Evolutionary conservation across 495 filamentous ascomycete species (phyloP).

Genomic region (Daldinia grandis): DNA sequence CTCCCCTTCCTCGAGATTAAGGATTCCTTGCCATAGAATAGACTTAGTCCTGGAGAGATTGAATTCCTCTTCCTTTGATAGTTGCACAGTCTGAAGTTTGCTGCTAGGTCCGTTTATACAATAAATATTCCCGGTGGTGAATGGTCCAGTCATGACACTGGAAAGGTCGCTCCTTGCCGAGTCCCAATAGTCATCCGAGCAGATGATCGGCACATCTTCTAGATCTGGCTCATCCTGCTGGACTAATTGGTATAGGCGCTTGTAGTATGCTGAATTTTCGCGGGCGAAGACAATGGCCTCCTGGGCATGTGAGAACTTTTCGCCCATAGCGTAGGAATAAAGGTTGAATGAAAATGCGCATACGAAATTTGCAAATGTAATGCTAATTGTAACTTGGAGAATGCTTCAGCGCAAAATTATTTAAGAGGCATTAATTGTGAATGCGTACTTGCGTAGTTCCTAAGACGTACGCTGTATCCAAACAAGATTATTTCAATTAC

Average conservation of each 20-base stretch:
- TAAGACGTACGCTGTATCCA: not conserved
- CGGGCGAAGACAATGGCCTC: conserved; percentile 14
- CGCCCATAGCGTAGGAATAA: conserved; percentile 4
- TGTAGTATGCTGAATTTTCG: conserved; percentile 6
- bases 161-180: not conserved
- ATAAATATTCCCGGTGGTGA: conserved; percentile 3
- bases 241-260: not conserved
- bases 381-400: not conserved
- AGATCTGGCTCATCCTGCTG: not conserved
- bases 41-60: not conserved
- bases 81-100: not conserved
- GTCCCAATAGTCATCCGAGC: conserved; percentile 6
- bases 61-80: not conserved
- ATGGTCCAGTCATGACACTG: conserved; percentile 6
- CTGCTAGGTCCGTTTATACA: not conserved
- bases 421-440: not conserved
- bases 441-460: not conserved
- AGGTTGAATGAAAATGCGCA: not conserved
- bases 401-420: not conserved
- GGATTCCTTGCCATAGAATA: not conserved
- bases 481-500: not conserved
- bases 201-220: conserved; percentile 6
- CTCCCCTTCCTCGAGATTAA: not conserved
- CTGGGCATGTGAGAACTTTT: not conserved
- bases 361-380: not conserved